Base-by-base conservation (phyloP, 2,329 filamentous ascomycete genomes). In the Arthrinium phaeospermum region DNA sequence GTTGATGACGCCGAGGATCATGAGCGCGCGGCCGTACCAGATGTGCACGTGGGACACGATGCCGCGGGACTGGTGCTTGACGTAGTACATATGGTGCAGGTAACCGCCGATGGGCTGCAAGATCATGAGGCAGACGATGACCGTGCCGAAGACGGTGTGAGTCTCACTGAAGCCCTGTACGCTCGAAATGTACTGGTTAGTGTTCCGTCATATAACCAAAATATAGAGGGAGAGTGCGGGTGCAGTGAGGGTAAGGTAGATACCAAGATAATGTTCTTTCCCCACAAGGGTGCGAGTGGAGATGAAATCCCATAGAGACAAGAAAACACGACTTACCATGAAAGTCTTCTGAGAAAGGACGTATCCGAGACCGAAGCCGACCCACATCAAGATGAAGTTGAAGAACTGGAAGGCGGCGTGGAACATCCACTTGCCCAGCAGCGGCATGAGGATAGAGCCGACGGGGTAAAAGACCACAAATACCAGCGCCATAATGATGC, bases 1-100 rank as follows among this genome's bases (percentile, higher is more conserved):
- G 76, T 92, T 92, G 75, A 92, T 79, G 64, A 92, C 83, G 37
- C 89, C 91, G 3, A 92, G 78, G 24, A 88, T 71, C 74, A 93
- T 88, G 61, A 92, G 79, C 1, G 82, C 76, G 24, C 91, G 86
- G 16, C 91, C 91, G 76, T 86, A 90, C 89, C 89, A 92, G 75
- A 91, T 87, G 77, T 93, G 91, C 1, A 83, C 78, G 75, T 91
- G 81, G 74, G 88, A 90, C 73, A 91, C 78, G 53, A 83, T 22
- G 8, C 86, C 86, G 47, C 90, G 88, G 37, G 76, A 64, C 70
- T 85, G 80, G 71, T 86, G 79, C 77, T 84, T 85, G 71, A 85
- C 75, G 79, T 84, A 92, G 77, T 88, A 80, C 45, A 78, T 76
- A 79, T 92, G 91, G 77, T 93, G 91, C 49, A 89, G 71, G 71